These are phyloP conservation scores for Hirsutella thompsonii DNA, from an alignment of 2,329 filamentous ascomycete species.

Conservation along the genomic window DNA sequence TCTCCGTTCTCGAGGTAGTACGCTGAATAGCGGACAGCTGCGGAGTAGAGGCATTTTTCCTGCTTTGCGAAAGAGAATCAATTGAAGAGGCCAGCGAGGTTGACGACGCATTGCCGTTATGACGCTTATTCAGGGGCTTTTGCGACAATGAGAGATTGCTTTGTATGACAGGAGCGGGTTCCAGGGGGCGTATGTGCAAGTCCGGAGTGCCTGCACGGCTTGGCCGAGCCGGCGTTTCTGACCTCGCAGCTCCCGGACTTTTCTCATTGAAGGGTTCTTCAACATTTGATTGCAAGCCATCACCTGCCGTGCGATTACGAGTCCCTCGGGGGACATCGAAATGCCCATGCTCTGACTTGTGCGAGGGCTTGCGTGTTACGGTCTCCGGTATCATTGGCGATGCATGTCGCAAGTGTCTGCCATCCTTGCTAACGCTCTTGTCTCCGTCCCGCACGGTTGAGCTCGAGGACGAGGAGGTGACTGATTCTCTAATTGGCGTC, in stretches of 20 bases:
- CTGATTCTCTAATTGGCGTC: conserved; percentile 53
- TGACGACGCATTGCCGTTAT: conserved; percentile 23
- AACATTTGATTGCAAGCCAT: no score
- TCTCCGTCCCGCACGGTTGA: conserved; percentile 50
- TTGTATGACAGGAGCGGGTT: conserved; percentile 43
- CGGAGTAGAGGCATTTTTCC: conserved; percentile 18
- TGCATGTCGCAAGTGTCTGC: conserved; percentile 26
- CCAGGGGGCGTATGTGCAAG: conserved; percentile 41
- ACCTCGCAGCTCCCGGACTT: conserved; percentile 16
- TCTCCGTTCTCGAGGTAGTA: conserved; percentile 4
- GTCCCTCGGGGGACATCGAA: conserved; percentile 21
- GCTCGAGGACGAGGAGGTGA: conserved; percentile 59
- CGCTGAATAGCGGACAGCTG: conserved; percentile 14
- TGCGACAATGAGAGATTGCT: conserved; percentile 44
- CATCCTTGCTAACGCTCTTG: conserved; percentile 26
- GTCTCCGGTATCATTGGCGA: conserved; percentile 44
- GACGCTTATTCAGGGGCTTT: conserved; percentile 30
- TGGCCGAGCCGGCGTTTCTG: conserved; percentile 43
- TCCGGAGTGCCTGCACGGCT: conserved; percentile 56
- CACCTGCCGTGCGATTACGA: no score
- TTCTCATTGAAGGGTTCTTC: conserved; percentile 11
- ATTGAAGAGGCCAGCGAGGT: conserved; percentile 21
- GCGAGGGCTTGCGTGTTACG: conserved; percentile 48
- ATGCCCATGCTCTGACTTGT: conserved; percentile 34
- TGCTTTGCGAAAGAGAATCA: conserved; percentile 16